These are phyloP conservation scores for Ceratobasidium sp. DNA, from an alignment of 1,284 basidiomycete species.

Conservation along the genomic window DNA sequence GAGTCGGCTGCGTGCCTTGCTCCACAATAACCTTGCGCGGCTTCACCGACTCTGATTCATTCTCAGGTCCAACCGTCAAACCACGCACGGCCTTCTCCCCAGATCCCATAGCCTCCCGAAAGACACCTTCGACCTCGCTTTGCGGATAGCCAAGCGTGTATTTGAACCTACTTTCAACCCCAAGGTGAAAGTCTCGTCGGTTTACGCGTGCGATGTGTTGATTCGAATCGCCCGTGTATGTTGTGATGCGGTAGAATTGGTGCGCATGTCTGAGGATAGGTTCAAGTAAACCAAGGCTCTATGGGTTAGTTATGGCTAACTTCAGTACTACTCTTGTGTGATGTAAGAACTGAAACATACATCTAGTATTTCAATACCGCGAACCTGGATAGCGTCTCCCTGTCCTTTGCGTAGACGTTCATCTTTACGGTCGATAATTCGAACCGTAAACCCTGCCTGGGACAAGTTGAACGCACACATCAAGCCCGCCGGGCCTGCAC, in stretches of 20 bases:
- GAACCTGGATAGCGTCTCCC: not conserved
- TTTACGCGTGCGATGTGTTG: not conserved
- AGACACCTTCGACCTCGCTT: slow-evolving; percentile 14
- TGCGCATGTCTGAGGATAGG: slow-evolving; percentile 1
- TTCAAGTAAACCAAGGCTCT: slow-evolving; percentile 18
- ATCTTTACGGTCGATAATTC: not conserved
- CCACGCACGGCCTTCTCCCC: not conserved
- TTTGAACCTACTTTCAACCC: not conserved
- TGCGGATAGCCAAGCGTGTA: not conserved
- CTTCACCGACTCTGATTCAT: not conserved
- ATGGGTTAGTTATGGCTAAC: too few species aligned
- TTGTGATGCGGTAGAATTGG: not conserved
- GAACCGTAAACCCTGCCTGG: not conserved
- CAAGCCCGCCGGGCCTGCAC: slow-evolving; percentile 2
- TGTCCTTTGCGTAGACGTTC: slow-evolving; percentile 3
- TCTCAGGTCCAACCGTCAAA: not conserved
- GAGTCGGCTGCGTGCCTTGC: slow-evolving; percentile 6
- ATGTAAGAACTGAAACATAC: not conserved
- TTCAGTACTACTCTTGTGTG: too few species aligned
- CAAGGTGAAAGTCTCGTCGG: slow-evolving; percentile 10
- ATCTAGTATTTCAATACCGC: not conserved
- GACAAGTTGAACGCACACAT: slow-evolving; percentile 12
- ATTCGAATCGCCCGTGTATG: not conserved
- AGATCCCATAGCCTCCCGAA: slow-evolving; percentile 16
- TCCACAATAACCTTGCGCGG: slow-evolving; percentile 12